Percentiles rank a stretch among this genome's conserved stretches.
These are phyloP conservation scores for Cutaneotrichosporon sp. DNA, from an alignment of 1,284 basidiomycete species.

Conservation along the genomic window DNA sequence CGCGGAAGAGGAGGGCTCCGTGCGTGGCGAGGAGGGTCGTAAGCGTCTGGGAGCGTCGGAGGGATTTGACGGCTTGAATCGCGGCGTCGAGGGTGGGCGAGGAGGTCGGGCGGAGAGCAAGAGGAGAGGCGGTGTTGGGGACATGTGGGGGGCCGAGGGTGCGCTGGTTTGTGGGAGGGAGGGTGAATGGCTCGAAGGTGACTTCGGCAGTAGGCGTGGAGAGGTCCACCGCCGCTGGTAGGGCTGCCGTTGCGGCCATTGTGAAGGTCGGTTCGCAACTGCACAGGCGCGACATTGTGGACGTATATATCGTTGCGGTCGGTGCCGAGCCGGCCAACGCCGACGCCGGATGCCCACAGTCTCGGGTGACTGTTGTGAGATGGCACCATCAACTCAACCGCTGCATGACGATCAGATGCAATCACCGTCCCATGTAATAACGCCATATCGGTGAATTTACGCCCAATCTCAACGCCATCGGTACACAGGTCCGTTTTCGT, in stretches of 20 bases:
- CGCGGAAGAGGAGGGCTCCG: constrained; percentile 21
- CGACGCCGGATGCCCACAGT: too few species aligned
- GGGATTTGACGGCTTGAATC: background rate
- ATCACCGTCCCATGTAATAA: too few species aligned
- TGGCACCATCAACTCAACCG: too few species aligned
- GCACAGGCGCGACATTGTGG: too few species aligned
- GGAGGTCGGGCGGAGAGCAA: constrained; percentile 6
- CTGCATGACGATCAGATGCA: too few species aligned
- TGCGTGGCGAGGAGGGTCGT: constrained; percentile 12
- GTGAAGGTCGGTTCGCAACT: background rate
- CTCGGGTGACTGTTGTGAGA: too few species aligned
- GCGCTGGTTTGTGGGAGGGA: constrained; percentile 72
- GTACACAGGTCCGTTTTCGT: too few species aligned
- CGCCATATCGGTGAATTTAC: too few species aligned
- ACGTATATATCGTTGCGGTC: too few species aligned
- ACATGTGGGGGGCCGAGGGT: constrained; percentile 59
- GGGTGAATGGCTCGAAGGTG: constrained; percentile 16
- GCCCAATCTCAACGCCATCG: too few species aligned
- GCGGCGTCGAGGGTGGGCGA: constrained; percentile 4
- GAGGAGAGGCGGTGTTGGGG: constrained; percentile 2
- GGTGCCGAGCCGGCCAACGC: too few species aligned
- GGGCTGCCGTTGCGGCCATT: constrained; percentile 4
- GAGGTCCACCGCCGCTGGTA: background rate
- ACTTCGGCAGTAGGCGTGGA: background rate
- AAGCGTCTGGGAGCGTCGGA: constrained; percentile 4